Base-by-base conservation (phyloP, 1,139 yeast genomes). In the Kurtzmaniella quercitrusa region DNA sequence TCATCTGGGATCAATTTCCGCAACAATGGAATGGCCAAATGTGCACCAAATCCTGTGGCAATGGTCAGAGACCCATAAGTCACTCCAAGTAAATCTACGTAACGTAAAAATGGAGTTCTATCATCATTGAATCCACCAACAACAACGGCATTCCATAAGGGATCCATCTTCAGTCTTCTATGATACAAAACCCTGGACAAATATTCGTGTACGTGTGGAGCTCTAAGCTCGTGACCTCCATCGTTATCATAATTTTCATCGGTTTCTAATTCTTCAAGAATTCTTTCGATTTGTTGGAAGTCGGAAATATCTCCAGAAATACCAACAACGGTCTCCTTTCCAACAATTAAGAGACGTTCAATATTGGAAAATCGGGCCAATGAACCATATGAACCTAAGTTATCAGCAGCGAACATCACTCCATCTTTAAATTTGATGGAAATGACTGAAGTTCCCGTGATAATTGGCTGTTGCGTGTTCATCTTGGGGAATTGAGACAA, bases 31-130 rank as follows among this genome's bases (percentile, higher is more conserved):
- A 90, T 69, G 3, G 98, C 98, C 64, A 94, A 74, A 64, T 94
- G 93, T 11, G 95, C 85, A 46, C 98, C 99, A 63, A 91, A 93
- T 1, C 99, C 99, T 2, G 98, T 91, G 41, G 98, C 96, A 49
- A 94, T 70, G 3, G 95, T 77, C 29, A 96, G 95, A 0, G 98
- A 77, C 8, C 88, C 78, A 64, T 87, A 94, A 0, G 95, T 79
- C 17, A 91, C 96, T 40, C 99, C 99, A 47, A 90, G 75, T 50
- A 94, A 73, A 63, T 94, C 97, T 40, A 90, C 95, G 59, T 87
- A 91, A 53, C 84, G 82, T 57, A 93, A 73, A 57, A 86, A 87
- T 43, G 88, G 85, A 38, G 78, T 78, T 36, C 65, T 59, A 48
- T 79, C 83, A 47, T 81, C 83, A 60, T 84, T 85, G 55, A 85